Conservation (phyloP, 148 eudicot species). For the Rhododendron griersonianum region DNA sequence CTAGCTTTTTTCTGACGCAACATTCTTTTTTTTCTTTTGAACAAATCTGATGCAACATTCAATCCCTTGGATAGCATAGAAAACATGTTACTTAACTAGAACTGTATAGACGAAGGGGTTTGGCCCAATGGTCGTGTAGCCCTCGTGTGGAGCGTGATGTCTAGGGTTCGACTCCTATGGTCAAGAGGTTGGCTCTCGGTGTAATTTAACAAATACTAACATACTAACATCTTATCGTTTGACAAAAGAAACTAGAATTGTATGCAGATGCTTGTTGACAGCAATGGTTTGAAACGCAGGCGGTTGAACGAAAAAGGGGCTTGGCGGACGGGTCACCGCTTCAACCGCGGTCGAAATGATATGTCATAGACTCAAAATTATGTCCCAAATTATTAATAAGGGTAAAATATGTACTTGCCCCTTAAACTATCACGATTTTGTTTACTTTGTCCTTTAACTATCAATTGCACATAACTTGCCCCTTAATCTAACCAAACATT, state of each 20-base stretch:
- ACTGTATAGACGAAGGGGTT: neutral
- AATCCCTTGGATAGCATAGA: neutral
- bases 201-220: neutral
- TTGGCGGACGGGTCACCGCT: neutral
- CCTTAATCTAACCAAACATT: no score
- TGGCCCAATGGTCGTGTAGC: no score
- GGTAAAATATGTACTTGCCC: no score
- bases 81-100: neutral
- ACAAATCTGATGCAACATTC: neutral
- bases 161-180: neutral
- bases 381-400: neutral
- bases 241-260: neutral
- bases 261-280: neutral
- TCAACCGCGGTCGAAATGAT: neutral
- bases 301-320: neutral
- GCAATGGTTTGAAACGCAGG: neutral
- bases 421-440: no score
- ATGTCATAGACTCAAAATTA: neutral
- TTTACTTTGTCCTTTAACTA: no score
- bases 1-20: neutral
- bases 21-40: neutral
- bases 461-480: no score
- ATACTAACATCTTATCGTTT: neutral
- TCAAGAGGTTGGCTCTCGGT: neutral
- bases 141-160: neutral